Percentiles rank a stretch among this genome's conserved stretches.
Conservation (phyloP, 164 flowering plant species). For the Magnolia sinica region DNA sequence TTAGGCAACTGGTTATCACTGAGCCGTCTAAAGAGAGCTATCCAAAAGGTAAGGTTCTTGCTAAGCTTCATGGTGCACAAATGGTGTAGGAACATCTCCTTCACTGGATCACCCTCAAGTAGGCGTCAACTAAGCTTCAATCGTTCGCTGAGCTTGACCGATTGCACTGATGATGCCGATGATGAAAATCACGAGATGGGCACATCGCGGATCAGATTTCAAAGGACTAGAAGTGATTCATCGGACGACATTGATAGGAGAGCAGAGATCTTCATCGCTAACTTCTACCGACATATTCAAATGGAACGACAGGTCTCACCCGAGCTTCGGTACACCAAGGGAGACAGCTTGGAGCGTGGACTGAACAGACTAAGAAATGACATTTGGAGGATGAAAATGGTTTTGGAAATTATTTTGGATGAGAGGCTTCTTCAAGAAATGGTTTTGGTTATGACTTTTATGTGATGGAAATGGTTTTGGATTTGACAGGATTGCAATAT, state of each 20-base stretch:
- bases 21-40: slow-evolving; percentile 31
- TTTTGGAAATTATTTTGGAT: too few species aligned
- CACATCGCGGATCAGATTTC: slow-evolving; percentile 7
- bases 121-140: slow-evolving; percentile 28
- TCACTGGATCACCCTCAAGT: slow-evolving; percentile 9
- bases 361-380: not conserved
- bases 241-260: slow-evolving; percentile 47
- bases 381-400: too few species aligned
- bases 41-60: slow-evolving; percentile 34
- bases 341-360: slow-evolving; percentile 18
- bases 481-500: too few species aligned
- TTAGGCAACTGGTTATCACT: slow-evolving; percentile 20
- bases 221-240: slow-evolving; percentile 30
- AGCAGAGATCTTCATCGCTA: slow-evolving; percentile 51
- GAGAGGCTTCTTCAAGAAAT: too few species aligned
- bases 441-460: too few species aligned
- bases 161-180: slow-evolving; percentile 14
- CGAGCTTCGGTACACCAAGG: slow-evolving; percentile 22
- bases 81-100: slow-evolving; percentile 24
- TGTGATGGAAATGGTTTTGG: too few species aligned
- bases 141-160: slow-evolving; percentile 21
- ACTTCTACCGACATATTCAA: slow-evolving; percentile 41
- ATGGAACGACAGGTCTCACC: slow-evolving; percentile 42
- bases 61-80: slow-evolving; percentile 16
- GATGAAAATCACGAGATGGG: not conserved